Evolutionary conservation across 148 eudicot genomes (phyloP), one percentile per base, ranked within the genome.

Genomic region (Salicornia ramosissima): DNA sequence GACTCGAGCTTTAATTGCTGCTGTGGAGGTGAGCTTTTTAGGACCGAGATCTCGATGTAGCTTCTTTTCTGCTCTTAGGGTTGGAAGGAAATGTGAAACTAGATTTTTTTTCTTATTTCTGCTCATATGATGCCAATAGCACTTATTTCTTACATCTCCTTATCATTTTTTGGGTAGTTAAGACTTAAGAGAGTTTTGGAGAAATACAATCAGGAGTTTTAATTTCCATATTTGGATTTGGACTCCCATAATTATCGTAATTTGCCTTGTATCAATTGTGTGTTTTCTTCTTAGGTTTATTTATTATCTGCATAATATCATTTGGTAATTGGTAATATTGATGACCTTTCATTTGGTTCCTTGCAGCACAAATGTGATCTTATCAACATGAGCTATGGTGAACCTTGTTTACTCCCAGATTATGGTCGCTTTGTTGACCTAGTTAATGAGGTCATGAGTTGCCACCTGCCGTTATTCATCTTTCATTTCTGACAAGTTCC

Each of bases 371-470:
- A 90, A 77, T 94, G 99, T 77, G 97, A 94, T 79, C 88, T 94
- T 69, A 94, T 94, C 80, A 94, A 94, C 78, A 94, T 94, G 99
- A 94, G 99, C 78, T 94, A 87, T 77, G 99, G 99, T 57, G 99
- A 94, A 79, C 79, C 96, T 43, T 84, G 96, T 56, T 69, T 88
- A 80, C 83, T 94, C 16, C 99, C 99, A 30, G 90, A 94, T 71
- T 94, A 94, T 83, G 99, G 99, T 36, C 99, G 99, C 61, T 94
- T 94, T 87, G 96, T 90, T 71, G 99, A 94, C 79, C 86, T 94
- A 63, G 92, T 88, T 67, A 80, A 91, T 81, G 99, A 94, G 91
- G 99, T 90, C 56, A 75, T 13, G 29, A 34, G 21, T 75, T 30
- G n/a, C 42, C 10, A 21, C 55, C 2, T 34, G 11, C 26, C 60